phyloP scores from a whole-genome alignment of 371 early-diverging fungal species.

The Mucor mucedo region DNA sequence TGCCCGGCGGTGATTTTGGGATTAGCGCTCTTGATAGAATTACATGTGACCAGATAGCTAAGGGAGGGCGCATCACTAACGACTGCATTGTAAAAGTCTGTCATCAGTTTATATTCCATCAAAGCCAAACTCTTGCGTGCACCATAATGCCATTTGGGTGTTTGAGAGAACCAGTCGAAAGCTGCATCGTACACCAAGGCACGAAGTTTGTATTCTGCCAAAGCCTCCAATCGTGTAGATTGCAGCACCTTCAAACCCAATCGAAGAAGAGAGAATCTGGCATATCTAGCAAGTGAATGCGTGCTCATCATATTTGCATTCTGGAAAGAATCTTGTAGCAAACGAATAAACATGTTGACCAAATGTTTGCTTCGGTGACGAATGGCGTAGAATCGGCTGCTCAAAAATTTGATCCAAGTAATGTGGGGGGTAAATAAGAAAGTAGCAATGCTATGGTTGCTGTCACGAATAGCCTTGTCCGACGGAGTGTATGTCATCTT shows the following conservation, averaged over 20 bases:
- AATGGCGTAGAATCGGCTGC: constrained; percentile 83
- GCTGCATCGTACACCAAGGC: constrained; percentile 67
- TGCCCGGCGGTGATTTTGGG: constrained; percentile 44
- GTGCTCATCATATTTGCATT: constrained; percentile 66
- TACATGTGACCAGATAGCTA: constrained; percentile 51
- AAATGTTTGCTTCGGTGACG: constrained; percentile 78
- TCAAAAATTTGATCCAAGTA: constrained; percentile 86
- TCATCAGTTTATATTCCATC: constrained; percentile 70
- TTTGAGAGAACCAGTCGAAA: constrained; percentile 76
- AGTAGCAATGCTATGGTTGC: constrained; percentile 64
- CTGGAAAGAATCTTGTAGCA: constrained; percentile 79
- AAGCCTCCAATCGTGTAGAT: constrained; percentile 70
- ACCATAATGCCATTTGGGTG: constrained; percentile 74
- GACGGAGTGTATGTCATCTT: constrained; percentile 94
- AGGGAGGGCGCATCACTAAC: constrained; percentile 68
- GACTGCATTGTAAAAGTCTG: constrained; percentile 70
- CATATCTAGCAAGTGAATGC: constrained; percentile 77
- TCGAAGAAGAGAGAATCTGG: constrained; percentile 77
- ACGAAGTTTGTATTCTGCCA: constrained; percentile 68
- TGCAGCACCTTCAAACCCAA: constrained; percentile 82
- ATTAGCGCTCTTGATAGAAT: constrained; percentile 43
- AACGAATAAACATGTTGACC: constrained; percentile 72
- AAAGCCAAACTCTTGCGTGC: constrained; percentile 73
- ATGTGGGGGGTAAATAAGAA: constrained; percentile 77
- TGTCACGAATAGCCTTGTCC: constrained; percentile 74